Conservation (phyloP, 2,329 filamentous ascomycete species). For the Zelopaecilomyces penicillatus region DNA sequence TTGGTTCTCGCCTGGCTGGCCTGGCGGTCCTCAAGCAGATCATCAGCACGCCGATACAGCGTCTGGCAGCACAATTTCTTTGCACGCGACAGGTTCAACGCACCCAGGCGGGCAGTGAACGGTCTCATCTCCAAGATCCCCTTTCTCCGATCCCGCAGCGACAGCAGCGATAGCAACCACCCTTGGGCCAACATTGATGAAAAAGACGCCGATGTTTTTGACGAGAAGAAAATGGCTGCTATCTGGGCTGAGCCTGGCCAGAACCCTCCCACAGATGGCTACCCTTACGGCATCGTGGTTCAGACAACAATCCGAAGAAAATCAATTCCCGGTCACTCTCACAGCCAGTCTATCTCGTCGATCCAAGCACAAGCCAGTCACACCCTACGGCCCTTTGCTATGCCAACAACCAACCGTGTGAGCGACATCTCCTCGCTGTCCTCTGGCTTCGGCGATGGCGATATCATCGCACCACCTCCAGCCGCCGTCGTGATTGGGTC, state of each 20-base stretch:
- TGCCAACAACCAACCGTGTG: conserved; percentile 25
- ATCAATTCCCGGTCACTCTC: conserved; percentile 1
- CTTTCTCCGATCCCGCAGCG: conserved; percentile 25
- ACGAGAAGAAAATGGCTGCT: conserved; percentile 7
- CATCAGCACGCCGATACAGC: conserved; percentile 3
- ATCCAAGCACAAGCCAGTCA: conserved; percentile 4
- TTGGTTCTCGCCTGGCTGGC: conserved; percentile 37
- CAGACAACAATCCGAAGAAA: conserved; percentile 1
- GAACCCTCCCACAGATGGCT: conserved; percentile 1
- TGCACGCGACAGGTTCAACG: neutral
- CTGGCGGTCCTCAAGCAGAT: conserved; percentile 23
- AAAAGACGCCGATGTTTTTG: conserved; percentile 14
- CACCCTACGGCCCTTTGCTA: conserved; percentile 8
- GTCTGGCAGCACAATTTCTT: conserved; percentile 1
- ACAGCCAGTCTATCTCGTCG: conserved; percentile 7
- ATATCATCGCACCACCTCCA: conserved; percentile 41
- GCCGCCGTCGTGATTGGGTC: neutral
- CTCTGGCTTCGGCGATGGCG: conserved; percentile 55
- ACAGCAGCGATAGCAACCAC: conserved; percentile 11
- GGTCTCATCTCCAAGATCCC: conserved; percentile 17
- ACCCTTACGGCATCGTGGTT: conserved; percentile 6
- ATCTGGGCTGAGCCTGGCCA: neutral
- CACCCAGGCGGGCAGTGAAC: neutral
- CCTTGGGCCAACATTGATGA: conserved; percentile 25
- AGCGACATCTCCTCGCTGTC: conserved; percentile 53